A percentile compares a stretch with the other conserved stretches of the same genome.
Evolutionary conservation across 1,284 basidiomycete genomes (phyloP).

Genomic region (Melampsora larici-populina): DNA sequence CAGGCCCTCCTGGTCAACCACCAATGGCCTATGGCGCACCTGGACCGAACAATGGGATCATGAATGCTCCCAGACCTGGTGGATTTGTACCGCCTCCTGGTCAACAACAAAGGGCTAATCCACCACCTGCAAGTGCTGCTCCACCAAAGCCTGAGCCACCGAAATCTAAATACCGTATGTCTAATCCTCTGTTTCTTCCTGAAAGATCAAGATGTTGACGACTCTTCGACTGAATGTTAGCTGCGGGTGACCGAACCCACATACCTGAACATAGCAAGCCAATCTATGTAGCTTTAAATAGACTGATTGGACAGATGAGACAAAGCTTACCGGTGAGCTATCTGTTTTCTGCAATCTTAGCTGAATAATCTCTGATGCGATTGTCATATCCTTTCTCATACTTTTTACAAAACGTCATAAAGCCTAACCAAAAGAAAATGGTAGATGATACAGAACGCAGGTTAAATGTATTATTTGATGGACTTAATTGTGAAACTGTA

Average conservation of each 20-base stretch:
- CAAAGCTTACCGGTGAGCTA: constrained; percentile 66
- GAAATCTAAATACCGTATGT: constrained; percentile 71
- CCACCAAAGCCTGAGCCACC: constrained; percentile 53
- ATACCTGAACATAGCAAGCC: constrained; percentile 71
- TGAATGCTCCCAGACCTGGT: not conserved
- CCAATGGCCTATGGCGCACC: constrained; percentile 7
- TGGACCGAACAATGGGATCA: not conserved
- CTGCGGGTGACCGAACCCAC: constrained; percentile 83
- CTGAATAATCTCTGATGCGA: not conserved
- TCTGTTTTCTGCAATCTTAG: constrained; percentile 2
- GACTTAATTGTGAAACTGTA: constrained; percentile 82
- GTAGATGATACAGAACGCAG: constrained; percentile 84
- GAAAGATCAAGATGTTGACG: not conserved
- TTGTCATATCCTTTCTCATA: not conserved
- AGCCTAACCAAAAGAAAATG: constrained; percentile 77
- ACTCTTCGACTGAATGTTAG: constrained; percentile 57
- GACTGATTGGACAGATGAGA: constrained; percentile 59
- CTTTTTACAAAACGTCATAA: constrained; percentile 45
- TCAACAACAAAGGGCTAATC: constrained; percentile 47
- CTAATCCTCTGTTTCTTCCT: not conserved
- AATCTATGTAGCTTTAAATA: constrained; percentile 58
- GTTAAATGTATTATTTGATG: constrained; percentile 81
- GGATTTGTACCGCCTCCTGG: constrained; percentile 28
- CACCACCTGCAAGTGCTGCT: constrained; percentile 58
- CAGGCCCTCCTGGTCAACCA: constrained; percentile 44